Percentiles rank a stretch among this genome's conserved stretches.
Evolutionary conservation across 352 stramenopile genomes (phyloP).

Genomic region (Pythium aquatile): DNA sequence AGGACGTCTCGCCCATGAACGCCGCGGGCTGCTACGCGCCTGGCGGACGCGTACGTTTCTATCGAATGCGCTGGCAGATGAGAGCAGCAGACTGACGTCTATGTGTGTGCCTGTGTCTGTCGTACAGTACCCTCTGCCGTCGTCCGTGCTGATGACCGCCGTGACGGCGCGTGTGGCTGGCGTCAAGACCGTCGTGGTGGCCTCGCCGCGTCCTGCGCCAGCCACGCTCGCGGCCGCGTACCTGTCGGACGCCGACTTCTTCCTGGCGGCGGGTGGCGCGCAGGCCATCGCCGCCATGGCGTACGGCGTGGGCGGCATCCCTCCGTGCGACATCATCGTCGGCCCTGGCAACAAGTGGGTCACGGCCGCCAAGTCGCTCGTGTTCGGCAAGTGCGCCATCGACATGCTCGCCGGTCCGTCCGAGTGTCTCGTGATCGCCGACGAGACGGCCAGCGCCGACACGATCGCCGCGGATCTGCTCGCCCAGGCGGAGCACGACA

Average conservation of each 20-base stretch:
- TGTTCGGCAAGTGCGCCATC: constrained; percentile 97
- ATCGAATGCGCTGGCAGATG: background rate
- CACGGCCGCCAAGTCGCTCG: constrained; percentile 97
- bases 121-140: constrained; percentile 93
- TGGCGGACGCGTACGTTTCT: constrained; percentile 81
- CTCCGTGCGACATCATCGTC: constrained; percentile 97
- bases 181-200: constrained; percentile 94
- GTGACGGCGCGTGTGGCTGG: constrained; percentile 94
- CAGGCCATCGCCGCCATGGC: constrained; percentile 96
- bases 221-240: constrained; percentile 95
- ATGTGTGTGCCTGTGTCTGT: constrained; percentile 1
- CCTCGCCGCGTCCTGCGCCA: constrained; percentile 88
- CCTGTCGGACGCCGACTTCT: constrained; percentile 91
- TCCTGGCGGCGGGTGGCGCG: constrained; percentile 73
- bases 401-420: constrained; percentile 99
- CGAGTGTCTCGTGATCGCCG: constrained; percentile 97
- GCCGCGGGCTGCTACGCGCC: constrained; percentile 97
- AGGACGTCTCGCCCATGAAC: constrained; percentile 84
- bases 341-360: constrained; percentile 98
- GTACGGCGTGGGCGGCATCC: constrained; percentile 91
- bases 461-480: constrained; percentile 79
- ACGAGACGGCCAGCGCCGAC: constrained; percentile 78
- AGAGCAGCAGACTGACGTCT: background rate
- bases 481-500: constrained; percentile 96
- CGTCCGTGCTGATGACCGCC: constrained; percentile 98